Evolutionary conservation across 345 rosid genomes (phyloP).

Genomic region (Populus davidiana): DNA sequence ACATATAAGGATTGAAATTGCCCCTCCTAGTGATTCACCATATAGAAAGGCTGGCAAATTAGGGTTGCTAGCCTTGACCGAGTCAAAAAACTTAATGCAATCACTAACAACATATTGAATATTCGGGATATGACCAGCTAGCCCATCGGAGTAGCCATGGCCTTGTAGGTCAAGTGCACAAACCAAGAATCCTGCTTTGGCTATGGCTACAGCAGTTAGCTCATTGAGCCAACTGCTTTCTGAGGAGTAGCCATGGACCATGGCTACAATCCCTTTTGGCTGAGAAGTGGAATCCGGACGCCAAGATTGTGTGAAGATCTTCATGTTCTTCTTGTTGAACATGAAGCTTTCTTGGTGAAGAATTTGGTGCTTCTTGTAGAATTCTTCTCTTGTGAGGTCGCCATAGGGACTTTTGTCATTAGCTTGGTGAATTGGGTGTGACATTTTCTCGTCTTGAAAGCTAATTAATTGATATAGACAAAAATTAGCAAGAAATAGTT

Average conservation of each 20-base stretch:
- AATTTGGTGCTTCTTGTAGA: constrained; percentile 28
- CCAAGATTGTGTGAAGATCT: constrained; percentile 36
- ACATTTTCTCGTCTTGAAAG: constrained; percentile 3
- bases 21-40: constrained; percentile 39
- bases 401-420: constrained; percentile 30
- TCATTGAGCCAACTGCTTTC: constrained; percentile 36
- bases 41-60: constrained; percentile 31
- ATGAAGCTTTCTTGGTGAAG: constrained; percentile 22
- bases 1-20: constrained; percentile 23
- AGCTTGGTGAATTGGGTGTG: constrained; percentile 31
- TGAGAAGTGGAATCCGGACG: not conserved
- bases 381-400: constrained; percentile 30
- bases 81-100: constrained; percentile 23
- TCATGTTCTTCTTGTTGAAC: constrained; percentile 23
- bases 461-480: too few species aligned
- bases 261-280: constrained; percentile 28
- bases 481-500: not conserved
- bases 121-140: constrained; percentile 26
- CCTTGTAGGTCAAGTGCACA: constrained; percentile 8
- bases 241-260: constrained; percentile 35
- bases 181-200: constrained; percentile 27
- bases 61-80: constrained; percentile 9
- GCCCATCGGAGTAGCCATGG: constrained; percentile 32
- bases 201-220: constrained; percentile 30
- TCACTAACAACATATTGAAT: constrained; percentile 17